Evolutionary conservation across 1,139 yeast genomes (phyloP), one percentile per base, ranked within the genome.

Genomic region (Candida glucosophila): DNA sequence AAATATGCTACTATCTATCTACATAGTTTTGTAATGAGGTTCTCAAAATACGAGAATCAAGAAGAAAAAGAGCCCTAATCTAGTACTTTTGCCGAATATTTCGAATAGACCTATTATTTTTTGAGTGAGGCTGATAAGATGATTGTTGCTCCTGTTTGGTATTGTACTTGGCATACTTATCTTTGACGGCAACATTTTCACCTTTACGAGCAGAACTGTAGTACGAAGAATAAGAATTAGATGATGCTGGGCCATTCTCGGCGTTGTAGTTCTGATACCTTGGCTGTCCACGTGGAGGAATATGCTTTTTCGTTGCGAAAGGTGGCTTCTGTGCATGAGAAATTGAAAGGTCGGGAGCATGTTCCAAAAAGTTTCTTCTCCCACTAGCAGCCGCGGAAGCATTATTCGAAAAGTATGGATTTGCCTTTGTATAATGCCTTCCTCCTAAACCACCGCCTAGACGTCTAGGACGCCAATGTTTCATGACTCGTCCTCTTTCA

Each of bases 401-500:
- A 19, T 64, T 43, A n/a, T 59, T 48, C n/a, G 67, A 52, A 13
- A 53, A 39, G 29, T 54, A 60, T 12, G 31, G 56, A 39, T 42
- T 74, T 29, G 37, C 67, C 40, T 44, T 70, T 58, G 53, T 48
- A 31, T 58, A 58, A 25, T 56, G 73, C 35, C 78, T 67, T 14
- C 81, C 81, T 11, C 81, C 81, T 33, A 74, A 61, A 0, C 81
- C 81, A 19, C 81, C 81, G 13, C 80, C 81, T 10, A 74, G 45
- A 28, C 81, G 51, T 45, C 88, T 53, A 0, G 98, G 98, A 33
- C 68, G 70, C 93, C 95, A 90, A 35, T 67, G 68, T 32, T 80
- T 68, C 9, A 75, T 73, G 0, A 80, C 55, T 18, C 96, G 56
- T 2, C 94, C 93, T 29, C 96, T 58, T 44, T 86, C 97, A 15